Percentiles rank a stretch among this genome's conserved stretches.
Conservation (phyloP, 164 flowering plant genomes). For the Brasenia schreberi region DNA sequence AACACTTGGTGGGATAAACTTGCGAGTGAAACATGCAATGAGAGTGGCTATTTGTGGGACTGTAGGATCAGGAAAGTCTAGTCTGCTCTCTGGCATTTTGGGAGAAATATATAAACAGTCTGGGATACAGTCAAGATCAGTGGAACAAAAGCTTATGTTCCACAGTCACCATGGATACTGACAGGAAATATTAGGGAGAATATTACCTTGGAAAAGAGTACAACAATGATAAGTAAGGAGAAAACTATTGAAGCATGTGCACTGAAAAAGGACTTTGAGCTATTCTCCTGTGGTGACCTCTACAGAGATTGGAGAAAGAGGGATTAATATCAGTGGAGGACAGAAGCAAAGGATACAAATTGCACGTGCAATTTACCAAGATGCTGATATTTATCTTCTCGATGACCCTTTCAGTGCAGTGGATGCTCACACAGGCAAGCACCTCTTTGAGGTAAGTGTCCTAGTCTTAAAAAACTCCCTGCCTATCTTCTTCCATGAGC, state of each 20-base stretch:
- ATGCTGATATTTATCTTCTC: slow-evolving; percentile 87
- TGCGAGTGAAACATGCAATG: slow-evolving; percentile 69
- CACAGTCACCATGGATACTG: slow-evolving; percentile 93
- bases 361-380: slow-evolving; percentile 90
- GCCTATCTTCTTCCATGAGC: too few species aligned
- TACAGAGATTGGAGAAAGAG: slow-evolving; percentile 96
- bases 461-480: not conserved
- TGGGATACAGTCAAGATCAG: slow-evolving; percentile 63
- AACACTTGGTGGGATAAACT: slow-evolving; percentile 47
- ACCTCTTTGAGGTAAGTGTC: slow-evolving; percentile 64
- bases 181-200: slow-evolving; percentile 75
- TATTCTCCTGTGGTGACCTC: slow-evolving; percentile 69
- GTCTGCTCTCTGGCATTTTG: slow-evolving; percentile 62
- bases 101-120: too few species aligned
- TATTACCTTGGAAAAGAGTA: too few species aligned
- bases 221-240: slow-evolving; percentile 63
- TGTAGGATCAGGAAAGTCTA: slow-evolving; percentile 94
- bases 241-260: slow-evolving; percentile 75
- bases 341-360: slow-evolving; percentile 97
- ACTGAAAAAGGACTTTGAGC: slow-evolving; percentile 79
- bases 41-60: slow-evolving; percentile 91
- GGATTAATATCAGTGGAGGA: slow-evolving; percentile 97
- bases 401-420: slow-evolving; percentile 99
- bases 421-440: slow-evolving; percentile 96
- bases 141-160: slow-evolving; percentile 92